Evolutionary conservation across 345 rosid species (phyloP).

Genomic region (Cardiospermum halicacabum): DNA sequence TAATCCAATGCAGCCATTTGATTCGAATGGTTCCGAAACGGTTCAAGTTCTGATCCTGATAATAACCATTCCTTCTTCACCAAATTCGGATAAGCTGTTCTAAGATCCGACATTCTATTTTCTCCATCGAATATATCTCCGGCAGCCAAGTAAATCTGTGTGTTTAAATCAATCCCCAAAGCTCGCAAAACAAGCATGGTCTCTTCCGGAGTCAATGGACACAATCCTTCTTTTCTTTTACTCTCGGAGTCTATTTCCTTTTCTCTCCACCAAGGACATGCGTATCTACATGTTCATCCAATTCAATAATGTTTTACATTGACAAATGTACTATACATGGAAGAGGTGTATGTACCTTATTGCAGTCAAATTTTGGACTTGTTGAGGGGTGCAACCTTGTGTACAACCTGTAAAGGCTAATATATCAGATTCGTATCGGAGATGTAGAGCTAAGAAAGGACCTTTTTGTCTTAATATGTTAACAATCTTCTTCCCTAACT

Average conservation of each 20-base stretch:
- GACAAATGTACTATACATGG: no score
- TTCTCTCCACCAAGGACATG: conserved; percentile 52
- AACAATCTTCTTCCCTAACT: conserved; percentile 37
- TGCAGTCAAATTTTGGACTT: conserved; percentile 31
- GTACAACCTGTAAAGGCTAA: conserved; percentile 51
- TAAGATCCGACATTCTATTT: conserved; percentile 29
- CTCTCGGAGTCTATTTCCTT: conserved; percentile 31
- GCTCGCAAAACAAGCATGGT: conserved; percentile 38
- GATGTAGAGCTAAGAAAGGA: conserved; percentile 53
- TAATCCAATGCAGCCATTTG: conserved; percentile 54
- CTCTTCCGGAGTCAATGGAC: conserved; percentile 54
- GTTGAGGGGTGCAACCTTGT: conserved; percentile 35
- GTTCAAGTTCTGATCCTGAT: conserved; percentile 30
- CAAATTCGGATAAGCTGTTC: conserved; percentile 34
- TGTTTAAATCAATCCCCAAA: conserved; percentile 31
- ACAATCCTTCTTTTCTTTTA: conserved; percentile 42
- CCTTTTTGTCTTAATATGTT: conserved; percentile 34
- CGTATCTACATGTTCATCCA: no score
- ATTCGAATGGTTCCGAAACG: conserved; percentile 35
- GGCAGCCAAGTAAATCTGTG: conserved; percentile 45
- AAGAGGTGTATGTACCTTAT: conserved; percentile 28
- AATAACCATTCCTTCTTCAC: conserved; percentile 41
- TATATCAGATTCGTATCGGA: conserved; percentile 58
- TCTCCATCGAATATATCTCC: conserved; percentile 47
- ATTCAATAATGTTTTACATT: no score